phyloP scores from a whole-genome alignment of 768 basidiomycete genomes.

The Collybia sp. region DNA sequence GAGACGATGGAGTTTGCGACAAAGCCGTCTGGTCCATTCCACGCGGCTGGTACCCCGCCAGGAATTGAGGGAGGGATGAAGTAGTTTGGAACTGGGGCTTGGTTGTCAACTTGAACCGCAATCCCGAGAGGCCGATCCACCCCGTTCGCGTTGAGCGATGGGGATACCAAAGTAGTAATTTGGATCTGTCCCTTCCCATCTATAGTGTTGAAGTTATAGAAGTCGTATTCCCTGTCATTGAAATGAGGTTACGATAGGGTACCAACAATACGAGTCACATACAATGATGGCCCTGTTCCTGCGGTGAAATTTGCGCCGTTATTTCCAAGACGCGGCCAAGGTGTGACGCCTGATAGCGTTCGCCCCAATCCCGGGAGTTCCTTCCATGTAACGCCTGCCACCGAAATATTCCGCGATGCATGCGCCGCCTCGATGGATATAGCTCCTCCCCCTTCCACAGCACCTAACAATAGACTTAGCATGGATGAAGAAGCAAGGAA shows the following conservation, averaged over 20 bases:
- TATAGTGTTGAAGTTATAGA: constrained; percentile 53
- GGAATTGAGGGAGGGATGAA: constrained; percentile 44
- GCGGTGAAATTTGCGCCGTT: constrained; percentile 52
- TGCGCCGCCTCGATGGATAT: constrained; percentile 68
- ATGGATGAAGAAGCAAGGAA: neutral
- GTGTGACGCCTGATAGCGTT: constrained; percentile 57
- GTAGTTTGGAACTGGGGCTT: constrained; percentile 32
- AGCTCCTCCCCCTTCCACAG: constrained; percentile 59
- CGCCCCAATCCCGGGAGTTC: constrained; percentile 58
- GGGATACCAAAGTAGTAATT: constrained; percentile 43
- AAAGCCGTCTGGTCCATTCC: constrained; percentile 46
- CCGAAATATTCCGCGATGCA: constrained; percentile 39
- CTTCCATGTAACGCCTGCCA: constrained; percentile 51
- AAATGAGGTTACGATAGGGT: neutral
- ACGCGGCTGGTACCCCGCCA: constrained; percentile 38
- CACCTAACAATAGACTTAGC: constrained; percentile 28
- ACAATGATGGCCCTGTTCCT: constrained; percentile 62
- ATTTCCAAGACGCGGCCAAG: constrained; percentile 44
- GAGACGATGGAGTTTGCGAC: constrained; percentile 48
- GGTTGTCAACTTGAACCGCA: constrained; percentile 46
- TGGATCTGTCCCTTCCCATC: constrained; percentile 36
- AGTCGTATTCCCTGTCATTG: constrained; percentile 53
- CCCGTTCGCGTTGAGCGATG: constrained; percentile 49
- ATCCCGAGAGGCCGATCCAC: constrained; percentile 44
- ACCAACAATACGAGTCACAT: constrained; percentile 13